phyloP scores from a whole-genome alignment of 1,284 basidiomycete genomes.

The Microbotryum saponariae region DNA sequence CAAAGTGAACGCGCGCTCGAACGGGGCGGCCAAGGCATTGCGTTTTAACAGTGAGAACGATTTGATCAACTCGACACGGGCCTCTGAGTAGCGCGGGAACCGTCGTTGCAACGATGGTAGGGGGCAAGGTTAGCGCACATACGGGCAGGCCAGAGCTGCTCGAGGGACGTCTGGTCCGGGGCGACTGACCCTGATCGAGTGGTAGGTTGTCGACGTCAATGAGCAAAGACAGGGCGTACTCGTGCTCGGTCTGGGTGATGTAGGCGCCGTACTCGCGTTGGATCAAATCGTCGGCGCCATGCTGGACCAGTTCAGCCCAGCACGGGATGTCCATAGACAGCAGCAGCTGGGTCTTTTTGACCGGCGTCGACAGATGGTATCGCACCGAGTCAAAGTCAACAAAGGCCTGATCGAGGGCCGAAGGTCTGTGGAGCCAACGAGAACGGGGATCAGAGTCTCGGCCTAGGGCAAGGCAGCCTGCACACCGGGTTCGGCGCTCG shows the following conservation, averaged over 20 bases:
- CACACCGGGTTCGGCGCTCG: background rate
- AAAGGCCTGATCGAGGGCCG: conserved; percentile 85
- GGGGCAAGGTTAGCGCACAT: background rate
- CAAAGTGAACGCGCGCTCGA: conserved; percentile 79
- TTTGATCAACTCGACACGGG: conserved; percentile 67
- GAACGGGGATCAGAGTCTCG: background rate
- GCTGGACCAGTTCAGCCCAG: conserved; percentile 82
- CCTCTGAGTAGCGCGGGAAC: conserved; percentile 51
- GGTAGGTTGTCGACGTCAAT: conserved; percentile 84
- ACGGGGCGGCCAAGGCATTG: conserved; percentile 89
- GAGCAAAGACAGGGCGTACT: conserved; percentile 79
- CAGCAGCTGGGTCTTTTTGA: conserved; percentile 59
- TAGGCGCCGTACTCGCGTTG: conserved; percentile 74
- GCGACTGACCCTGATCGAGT: conserved; percentile 61
- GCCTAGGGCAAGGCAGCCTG: background rate
- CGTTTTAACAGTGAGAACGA: conserved; percentile 83
- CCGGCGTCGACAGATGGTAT: conserved; percentile 84
- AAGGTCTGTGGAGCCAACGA: conserved; percentile 53
- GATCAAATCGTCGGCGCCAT: conserved; percentile 76
- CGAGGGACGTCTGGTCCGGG: background rate
- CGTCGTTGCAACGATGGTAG: background rate
- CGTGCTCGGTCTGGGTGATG: conserved; percentile 56
- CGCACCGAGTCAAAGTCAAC: conserved; percentile 97
- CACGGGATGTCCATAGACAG: conserved; percentile 96
- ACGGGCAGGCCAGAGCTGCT: background rate